Percentiles rank a stretch among this genome's conserved stretches.
Evolutionary conservation across 257 asterid genomes (phyloP).

Genomic region (Plantago elongata): DNA sequence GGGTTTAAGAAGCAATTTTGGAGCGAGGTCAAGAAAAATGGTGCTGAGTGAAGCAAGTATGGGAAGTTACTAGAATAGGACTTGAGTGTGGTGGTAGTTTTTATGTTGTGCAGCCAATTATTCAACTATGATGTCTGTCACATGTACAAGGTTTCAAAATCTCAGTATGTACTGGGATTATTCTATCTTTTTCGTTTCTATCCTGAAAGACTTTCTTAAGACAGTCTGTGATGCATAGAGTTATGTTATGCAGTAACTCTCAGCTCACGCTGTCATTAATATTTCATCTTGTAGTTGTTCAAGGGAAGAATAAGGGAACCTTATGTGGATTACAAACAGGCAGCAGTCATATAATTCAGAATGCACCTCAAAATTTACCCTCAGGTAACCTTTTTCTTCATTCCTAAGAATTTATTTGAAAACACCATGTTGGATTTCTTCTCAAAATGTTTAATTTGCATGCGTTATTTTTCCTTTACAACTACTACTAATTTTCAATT

Average conservation of each 20-base stretch:
- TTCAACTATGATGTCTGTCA: too few species aligned
- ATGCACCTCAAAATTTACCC: slow-evolving; percentile 42
- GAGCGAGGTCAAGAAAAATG: too few species aligned
- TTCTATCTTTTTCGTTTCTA: too few species aligned
- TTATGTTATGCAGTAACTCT: slow-evolving; percentile 5
- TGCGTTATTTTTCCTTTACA: not conserved
- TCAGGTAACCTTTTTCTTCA: slow-evolving; percentile 43
- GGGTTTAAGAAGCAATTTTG: too few species aligned
- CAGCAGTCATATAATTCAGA: slow-evolving; percentile 36
- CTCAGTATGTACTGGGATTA: not conserved
- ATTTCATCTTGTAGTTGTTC: slow-evolving; percentile 32
- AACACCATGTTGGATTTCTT: not conserved
- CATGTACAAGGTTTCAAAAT: not conserved
- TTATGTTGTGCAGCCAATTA: too few species aligned
- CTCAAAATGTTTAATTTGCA: slow-evolving; percentile 2
- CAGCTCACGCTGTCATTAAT: slow-evolving; percentile 11
- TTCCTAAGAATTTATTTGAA: not conserved
- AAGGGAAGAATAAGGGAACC: slow-evolving; percentile 25
- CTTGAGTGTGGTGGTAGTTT: too few species aligned
- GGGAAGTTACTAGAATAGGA: too few species aligned
- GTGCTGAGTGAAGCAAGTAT: too few species aligned
- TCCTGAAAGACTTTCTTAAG: too few species aligned
- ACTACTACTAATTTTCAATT: not conserved
- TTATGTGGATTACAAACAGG: slow-evolving; percentile 26
- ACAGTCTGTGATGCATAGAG: not conserved